Evolutionary conservation across 768 basidiomycete genomes (phyloP), one percentile per base, ranked within the genome.

Genomic region (Tulasnella calospora): DNA sequence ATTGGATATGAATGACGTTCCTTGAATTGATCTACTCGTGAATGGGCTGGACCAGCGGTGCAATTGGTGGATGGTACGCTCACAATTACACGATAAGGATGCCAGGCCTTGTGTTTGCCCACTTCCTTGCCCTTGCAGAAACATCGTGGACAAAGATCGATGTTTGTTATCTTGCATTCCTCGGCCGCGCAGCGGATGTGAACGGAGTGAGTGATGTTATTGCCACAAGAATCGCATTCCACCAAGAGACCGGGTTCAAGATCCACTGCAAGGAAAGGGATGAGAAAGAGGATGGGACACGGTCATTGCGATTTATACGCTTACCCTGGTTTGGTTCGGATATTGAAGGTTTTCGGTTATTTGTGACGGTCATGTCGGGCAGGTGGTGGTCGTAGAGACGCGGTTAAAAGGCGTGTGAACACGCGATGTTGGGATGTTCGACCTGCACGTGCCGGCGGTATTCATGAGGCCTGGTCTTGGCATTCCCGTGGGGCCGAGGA

Each of bases 1-100:
- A 99, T 98, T 3, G 97, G 98, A 84, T 96, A 94, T 10, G 97
- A 95, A 83, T 98, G 95, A 82, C 96, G 89, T 86, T 98, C 96
- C 96, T 96, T 83, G 15, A 74, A 23, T 78, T 51, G 71, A 27
- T 30, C 27, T 70, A 79, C 40, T 38, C 57, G 19, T 72, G 70
- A n/a, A 81, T 38, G 21, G 19, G 61, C 33, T 33, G 61, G n/a
- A 35, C 61, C 21, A 33, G 9, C 55, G 19, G 27, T 13, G 76
- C 51, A 70, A 77, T 33, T 46, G 38, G 46, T 35, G 13, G 47
- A 5, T 36, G 41, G 67, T 44, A 36, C 13, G 83, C 86, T 82
- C 84, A 97, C 96, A 80, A 99, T 93, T 78, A 99, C 92, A 77
- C 95, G 92, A 84, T 99, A 99, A 67, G 92, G 85, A 85, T 99